Evolutionary conservation across 495 filamentous ascomycete genomes (phyloP), one percentile per base, ranked within the genome.

Genomic region (Penicillium alfredii): DNA sequence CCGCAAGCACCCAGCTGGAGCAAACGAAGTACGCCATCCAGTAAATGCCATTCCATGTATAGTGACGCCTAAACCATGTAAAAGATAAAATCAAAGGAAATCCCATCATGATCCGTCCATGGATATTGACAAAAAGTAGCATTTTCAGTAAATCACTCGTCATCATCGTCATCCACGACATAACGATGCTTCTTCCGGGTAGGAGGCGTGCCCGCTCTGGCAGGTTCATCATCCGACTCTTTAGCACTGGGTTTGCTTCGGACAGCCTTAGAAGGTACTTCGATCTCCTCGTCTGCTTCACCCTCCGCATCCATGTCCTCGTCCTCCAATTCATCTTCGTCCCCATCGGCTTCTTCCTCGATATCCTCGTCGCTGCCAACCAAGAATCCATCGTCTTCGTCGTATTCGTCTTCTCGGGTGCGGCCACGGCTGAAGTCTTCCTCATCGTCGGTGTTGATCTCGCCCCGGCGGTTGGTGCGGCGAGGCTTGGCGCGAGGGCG

Each of bases 321-420:
- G 22, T 78, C 76, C 12, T 73, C 72, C 17, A 77, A 75, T 11
- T 78, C 76, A 32, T 76, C 80, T 3, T 81, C 80, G 4, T 81
- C 80, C 16, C 71, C 78, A 8, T 70, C 74, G 9, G 55, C 77
- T 11, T 55, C 71, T 19, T 72, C 66, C 44, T 77, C 78, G 6
- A 78, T 61, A 23, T 84, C 84, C 42, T 86, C 80, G 36, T 84
- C 84, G 47, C 82, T 87, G 22, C 73, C 74, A 7, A 84, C 84
- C 37, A 88, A 61, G 58, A 88, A 88, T 4, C 80, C 83, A 46
- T 88, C 84, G 15, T 86, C 82, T 51, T 81, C 76, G 43, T 88
- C 83, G 49, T 88, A 96, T 54, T 90, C 84, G 51, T 96, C 87
- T 44, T 86, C 76, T 13, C 74, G 71, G 11, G 72, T 73, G 15